A percentile compares a stretch with the other conserved stretches of the same genome.
Conservation (phyloP, 495 filamentous ascomycete genomes). For the Xylaria telfairii region DNA sequence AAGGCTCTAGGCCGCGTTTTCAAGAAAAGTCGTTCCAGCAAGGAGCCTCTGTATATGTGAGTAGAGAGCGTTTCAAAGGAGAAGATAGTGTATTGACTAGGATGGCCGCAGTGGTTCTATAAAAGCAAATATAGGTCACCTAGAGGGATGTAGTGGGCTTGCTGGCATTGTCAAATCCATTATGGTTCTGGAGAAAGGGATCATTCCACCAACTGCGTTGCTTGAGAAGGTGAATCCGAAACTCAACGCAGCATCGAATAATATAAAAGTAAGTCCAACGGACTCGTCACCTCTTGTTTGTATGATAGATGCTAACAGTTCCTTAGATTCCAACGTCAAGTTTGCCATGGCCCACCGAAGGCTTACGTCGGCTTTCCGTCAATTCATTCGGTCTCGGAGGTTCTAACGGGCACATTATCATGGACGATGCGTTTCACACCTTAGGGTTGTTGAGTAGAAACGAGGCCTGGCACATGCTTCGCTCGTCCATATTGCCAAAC, state of each 20-base stretch:
- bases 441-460: not conserved
- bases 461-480: too few species aligned
- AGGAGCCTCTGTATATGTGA: constrained; percentile 16
- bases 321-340: not conserved
- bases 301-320: too few species aligned
- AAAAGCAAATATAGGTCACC: constrained; percentile 61
- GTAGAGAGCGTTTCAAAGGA: too few species aligned
- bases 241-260: constrained; percentile 28
- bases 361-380: constrained; percentile 46
- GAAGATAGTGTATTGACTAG: too few species aligned
- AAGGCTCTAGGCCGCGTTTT: constrained; percentile 1
- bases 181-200: constrained; percentile 51
- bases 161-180: constrained; percentile 56
- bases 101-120: constrained; percentile 52
- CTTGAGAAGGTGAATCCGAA: constrained; percentile 51
- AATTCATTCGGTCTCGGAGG: constrained; percentile 61
- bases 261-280: not conserved
- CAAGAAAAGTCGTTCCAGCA: not conserved
- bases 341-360: constrained; percentile 30
- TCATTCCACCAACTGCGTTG: constrained; percentile 42
- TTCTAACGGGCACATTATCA: constrained; percentile 56
- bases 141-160: constrained; percentile 55
- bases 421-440: constrained; percentile 43
- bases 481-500: too few species aligned
- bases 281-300: too few species aligned